Base-by-base conservation (phyloP, 192 early-diverging fungal genomes). In the Coemansia sp. region DNA sequence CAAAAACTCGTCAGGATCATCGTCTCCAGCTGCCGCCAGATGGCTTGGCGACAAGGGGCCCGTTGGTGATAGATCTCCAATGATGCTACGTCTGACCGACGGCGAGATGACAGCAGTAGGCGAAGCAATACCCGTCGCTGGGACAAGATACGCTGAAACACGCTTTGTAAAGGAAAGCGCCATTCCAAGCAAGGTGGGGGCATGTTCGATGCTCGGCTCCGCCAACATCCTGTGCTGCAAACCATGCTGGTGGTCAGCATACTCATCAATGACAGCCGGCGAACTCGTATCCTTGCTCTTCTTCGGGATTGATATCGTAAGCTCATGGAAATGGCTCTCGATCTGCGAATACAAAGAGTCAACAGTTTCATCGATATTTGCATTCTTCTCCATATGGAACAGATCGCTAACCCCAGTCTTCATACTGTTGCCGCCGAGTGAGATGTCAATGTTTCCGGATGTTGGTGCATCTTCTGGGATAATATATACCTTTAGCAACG, bases 1-100 rank as follows among this genome's bases (percentile, higher is more conserved):
- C 89, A 71, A 86, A 60, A 48, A 94, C 85, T 84, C 82, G 66
- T 84, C 82, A 35, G 74, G 65, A 4, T 79, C 82, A 0, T 60
- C 55, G 7, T 68, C 70, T 29, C 63, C 57, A 26, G 59, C 23
- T 10, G 51, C 26, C 0, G 60, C 57, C 25, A 60, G 42, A n/a
- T 68, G 67, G 52, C 67, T 31, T 16, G 67, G 60, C 52, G 65
- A 67, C 13, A 66, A 20, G 2, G 61, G 60, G n/a, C 66, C 58
- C 1, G 39, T 62, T 10, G 66, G 60, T 18, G 71, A 59, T 23
- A 75, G 42, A 15, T 81, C 79, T 60, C 73, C 73, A 7, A 65
- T 45, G 21, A 81, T 66, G 64, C 79, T 75, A 57, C 79, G 79
- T 13, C 79, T 58, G 21, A 75, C 78, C 13, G 78, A 67, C 18